A percentile compares a stretch with the other conserved stretches of the same genome.
phyloP scores from a whole-genome alignment of 768 basidiomycete species.

The Mycena metata region DNA sequence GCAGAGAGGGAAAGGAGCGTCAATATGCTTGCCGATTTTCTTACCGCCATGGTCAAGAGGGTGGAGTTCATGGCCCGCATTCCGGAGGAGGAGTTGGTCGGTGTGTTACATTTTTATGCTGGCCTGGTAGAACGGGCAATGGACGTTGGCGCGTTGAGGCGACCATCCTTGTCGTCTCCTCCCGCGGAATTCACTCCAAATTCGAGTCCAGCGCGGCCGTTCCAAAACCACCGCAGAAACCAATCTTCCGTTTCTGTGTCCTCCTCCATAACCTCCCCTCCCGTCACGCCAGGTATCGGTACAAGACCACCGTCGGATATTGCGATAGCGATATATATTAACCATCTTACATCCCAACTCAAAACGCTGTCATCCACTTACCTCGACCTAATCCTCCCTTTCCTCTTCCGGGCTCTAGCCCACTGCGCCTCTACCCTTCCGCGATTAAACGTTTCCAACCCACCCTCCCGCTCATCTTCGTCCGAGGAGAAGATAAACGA shows the following conservation, averaged over 20 bases:
- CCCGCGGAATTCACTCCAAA: slow-evolving; percentile 48
- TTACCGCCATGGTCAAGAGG: slow-evolving; percentile 64
- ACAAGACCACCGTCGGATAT: slow-evolving; percentile 72
- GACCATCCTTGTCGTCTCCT: slow-evolving; percentile 51
- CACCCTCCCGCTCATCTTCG: slow-evolving; percentile 51
- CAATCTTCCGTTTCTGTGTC: slow-evolving; percentile 71
- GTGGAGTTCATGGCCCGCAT: slow-evolving; percentile 71
- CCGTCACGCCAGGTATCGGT: slow-evolving; percentile 45
- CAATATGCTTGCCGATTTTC: slow-evolving; percentile 69
- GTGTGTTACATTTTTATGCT: slow-evolving; percentile 73
- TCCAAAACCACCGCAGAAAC: slow-evolving; percentile 67
- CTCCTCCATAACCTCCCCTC: slow-evolving; percentile 51
- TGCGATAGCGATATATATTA: slow-evolving; percentile 72
- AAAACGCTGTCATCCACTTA: slow-evolving; percentile 69
- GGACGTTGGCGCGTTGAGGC: slow-evolving; percentile 24
- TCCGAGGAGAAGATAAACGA: slow-evolving; percentile 72
- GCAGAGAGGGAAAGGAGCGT: slow-evolving; percentile 76
- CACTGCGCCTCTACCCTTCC: slow-evolving; percentile 78
- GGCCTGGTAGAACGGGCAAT: slow-evolving; percentile 60
- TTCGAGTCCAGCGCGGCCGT: slow-evolving; percentile 42
- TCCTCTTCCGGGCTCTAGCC: slow-evolving; percentile 79
- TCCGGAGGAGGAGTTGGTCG: slow-evolving; percentile 67
- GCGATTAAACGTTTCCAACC: slow-evolving; percentile 67
- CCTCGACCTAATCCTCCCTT: slow-evolving; percentile 71
- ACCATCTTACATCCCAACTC: slow-evolving; percentile 71